phyloP scores from a whole-genome alignment of 1,284 basidiomycete genomes.

The Rhodotorula mucilaginosa region DNA sequence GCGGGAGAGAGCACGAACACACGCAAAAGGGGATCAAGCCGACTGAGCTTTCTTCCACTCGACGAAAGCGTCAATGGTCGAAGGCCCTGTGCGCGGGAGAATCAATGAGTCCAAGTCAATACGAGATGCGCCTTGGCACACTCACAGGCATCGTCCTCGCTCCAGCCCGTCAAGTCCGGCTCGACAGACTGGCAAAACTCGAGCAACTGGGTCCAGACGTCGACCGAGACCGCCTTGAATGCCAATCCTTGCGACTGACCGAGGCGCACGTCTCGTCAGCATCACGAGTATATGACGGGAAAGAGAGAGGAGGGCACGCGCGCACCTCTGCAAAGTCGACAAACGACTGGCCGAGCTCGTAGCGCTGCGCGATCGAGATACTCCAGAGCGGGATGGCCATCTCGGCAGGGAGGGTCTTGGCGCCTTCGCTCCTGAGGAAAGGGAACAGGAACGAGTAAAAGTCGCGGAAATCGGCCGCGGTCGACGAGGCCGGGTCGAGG shows the following conservation, averaged over 20 bases:
- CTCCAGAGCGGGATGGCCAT: conserved; percentile 15
- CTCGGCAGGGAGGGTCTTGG: conserved; percentile 25
- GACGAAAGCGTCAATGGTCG: conserved; percentile 36
- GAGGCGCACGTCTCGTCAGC: too few species aligned
- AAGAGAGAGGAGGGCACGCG: background rate
- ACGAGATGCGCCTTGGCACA: background rate
- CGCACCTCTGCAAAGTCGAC: conserved; percentile 31
- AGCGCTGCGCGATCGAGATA: conserved; percentile 19
- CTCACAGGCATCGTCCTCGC: conserved; percentile 38
- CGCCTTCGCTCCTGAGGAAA: conserved; percentile 32
- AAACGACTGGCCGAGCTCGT: conserved; percentile 20
- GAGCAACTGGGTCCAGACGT: conserved; percentile 33
- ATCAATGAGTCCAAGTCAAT: background rate
- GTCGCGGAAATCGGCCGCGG: conserved; percentile 1
- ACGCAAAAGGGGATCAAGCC: background rate
- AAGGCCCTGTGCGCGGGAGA: conserved; percentile 24
- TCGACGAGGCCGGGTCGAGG: background rate
- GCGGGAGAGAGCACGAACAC: background rate
- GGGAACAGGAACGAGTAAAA: conserved; percentile 34
- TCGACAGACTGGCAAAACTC: conserved; percentile 24
- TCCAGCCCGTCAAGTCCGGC: conserved; percentile 25
- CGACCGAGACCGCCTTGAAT: conserved; percentile 33
- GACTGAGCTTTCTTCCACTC: conserved; percentile 34
- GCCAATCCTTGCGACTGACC: conserved; percentile 19
- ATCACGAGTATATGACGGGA: background rate